phyloP scores from a whole-genome alignment of 2,329 filamentous ascomycete species.

The Sphaerulina populicola region DNA sequence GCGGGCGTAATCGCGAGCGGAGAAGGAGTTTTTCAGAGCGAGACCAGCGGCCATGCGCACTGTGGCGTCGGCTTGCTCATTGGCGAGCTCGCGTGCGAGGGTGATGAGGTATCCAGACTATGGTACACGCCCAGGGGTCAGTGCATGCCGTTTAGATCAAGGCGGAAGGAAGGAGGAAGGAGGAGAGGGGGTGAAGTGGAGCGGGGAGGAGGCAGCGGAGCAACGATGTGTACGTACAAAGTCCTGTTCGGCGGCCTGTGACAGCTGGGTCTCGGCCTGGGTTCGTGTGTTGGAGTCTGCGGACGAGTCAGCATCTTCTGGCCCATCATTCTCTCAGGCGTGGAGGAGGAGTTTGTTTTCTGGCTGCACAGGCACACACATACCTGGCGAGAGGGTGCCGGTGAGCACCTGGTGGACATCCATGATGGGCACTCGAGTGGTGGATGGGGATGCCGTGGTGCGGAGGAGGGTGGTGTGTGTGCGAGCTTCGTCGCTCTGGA shows the following conservation, averaged over 20 bases:
- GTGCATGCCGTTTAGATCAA: neutral
- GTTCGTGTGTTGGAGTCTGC: slow-evolving; percentile 82
- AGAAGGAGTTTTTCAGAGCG: slow-evolving; percentile 96
- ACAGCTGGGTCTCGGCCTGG: slow-evolving; percentile 87
- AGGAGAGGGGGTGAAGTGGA: neutral
- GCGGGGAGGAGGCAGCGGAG: neutral
- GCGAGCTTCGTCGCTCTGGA: slow-evolving; percentile 23
- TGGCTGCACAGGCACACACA: slow-evolving; percentile 29
- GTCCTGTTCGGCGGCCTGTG: slow-evolving; percentile 84
- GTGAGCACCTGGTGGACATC: slow-evolving; percentile 97
- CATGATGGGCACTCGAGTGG: slow-evolving; percentile 50
- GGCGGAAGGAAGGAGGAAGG: neutral
- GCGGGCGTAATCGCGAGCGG: slow-evolving; percentile 77
- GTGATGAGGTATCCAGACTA: slow-evolving; percentile 88
- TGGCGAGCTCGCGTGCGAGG: slow-evolving; percentile 87
- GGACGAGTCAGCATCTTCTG: slow-evolving; percentile 22
- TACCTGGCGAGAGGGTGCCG: slow-evolving; percentile 92
- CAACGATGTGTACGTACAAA: slow-evolving; percentile 61
- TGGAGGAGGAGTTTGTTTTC: slow-evolving; percentile 18
- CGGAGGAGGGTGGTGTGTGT: slow-evolving; percentile 1
- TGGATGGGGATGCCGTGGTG: neutral
- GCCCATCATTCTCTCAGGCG: slow-evolving; percentile 23
- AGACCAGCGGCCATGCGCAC: slow-evolving; percentile 93
- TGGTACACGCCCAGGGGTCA: slow-evolving; percentile 9
- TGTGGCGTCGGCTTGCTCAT: slow-evolving; percentile 71